A percentile compares a stretch with the other conserved stretches of the same genome.
Evolutionary conservation across 2,329 filamentous ascomycete genomes (phyloP).

Genomic region (Fusarium albidum): DNA sequence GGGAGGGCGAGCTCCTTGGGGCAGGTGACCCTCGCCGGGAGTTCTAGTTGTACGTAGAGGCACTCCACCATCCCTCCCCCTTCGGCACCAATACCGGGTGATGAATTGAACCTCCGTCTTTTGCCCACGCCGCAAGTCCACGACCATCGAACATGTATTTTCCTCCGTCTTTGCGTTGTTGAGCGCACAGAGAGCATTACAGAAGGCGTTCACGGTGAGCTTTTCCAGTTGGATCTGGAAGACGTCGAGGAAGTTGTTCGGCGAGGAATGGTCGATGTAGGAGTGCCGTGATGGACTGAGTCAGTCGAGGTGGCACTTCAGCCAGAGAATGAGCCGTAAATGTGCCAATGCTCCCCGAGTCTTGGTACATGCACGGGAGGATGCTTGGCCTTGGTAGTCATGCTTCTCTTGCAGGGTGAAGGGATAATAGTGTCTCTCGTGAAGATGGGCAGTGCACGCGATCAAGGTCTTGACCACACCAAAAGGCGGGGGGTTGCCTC

Average conservation of each 20-base stretch:
- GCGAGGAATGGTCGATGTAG: background rate
- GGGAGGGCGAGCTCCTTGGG: no score
- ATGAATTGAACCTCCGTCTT: slow-evolving; percentile 6
- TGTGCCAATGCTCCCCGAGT: no score
- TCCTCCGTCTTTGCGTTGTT: background rate
- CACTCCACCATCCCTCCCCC: slow-evolving; percentile 1
- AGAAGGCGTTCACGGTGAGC: background rate
- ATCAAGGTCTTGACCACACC: no score
- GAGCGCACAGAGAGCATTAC: background rate
- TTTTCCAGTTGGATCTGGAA: background rate
- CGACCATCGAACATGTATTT: slow-evolving; percentile 7
- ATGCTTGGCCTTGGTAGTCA: no score
- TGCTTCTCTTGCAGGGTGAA: no score
- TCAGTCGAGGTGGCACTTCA: background rate
- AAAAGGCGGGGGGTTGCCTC: no score
- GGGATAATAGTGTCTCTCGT: no score
- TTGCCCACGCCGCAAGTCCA: background rate
- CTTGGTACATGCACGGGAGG: no score
- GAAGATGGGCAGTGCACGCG: no score
- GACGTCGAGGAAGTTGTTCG: background rate
- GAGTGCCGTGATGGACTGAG: background rate
- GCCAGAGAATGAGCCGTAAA: background rate
- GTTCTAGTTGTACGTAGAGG: no score
- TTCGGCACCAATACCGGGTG: slow-evolving; percentile 6
- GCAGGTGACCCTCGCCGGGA: no score